Percentiles rank a stretch among this genome's conserved stretches.
These are phyloP conservation scores for Hypoxylon fragiforme DNA, from an alignment of 495 filamentous ascomycete species.

Conservation along the genomic window DNA sequence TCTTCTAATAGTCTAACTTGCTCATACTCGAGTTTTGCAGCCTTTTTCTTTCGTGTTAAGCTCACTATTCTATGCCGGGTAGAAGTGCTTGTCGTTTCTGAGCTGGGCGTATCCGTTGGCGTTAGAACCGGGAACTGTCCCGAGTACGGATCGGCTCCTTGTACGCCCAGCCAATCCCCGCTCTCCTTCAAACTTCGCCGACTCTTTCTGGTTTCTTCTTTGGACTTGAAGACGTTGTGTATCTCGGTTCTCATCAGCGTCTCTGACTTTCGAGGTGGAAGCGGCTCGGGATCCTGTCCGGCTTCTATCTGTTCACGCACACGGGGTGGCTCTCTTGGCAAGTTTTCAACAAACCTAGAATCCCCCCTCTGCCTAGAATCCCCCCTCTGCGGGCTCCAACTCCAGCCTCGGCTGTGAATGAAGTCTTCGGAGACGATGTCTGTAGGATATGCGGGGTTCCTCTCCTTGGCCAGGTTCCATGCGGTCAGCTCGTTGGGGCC, in stretches of 20 bases:
- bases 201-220: constrained; percentile 43
- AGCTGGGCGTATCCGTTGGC: constrained; percentile 40
- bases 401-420: constrained; percentile 18
- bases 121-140: constrained; percentile 51
- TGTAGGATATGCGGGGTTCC: not conserved
- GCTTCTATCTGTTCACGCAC: constrained; percentile 26
- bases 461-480: constrained; percentile 36
- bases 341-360: constrained; percentile 19
- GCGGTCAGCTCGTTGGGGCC: constrained; percentile 25
- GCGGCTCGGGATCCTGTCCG: constrained; percentile 23
- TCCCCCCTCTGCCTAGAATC: constrained; percentile 24
- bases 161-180: constrained; percentile 58
- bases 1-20: constrained; percentile 32
- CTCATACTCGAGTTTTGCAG: constrained; percentile 40
- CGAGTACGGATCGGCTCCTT: constrained; percentile 58
- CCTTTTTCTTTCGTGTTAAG: constrained; percentile 32
- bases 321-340: constrained; percentile 8
- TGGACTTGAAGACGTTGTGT: constrained; percentile 36
- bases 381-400: constrained; percentile 29
- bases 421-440: constrained; percentile 4
- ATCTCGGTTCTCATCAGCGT: constrained; percentile 18
- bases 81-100: constrained; percentile 25
- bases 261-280: constrained; percentile 19
- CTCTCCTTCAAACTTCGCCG: constrained; percentile 47
- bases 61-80: constrained; percentile 32